Percentiles rank a stretch among this genome's conserved stretches.
Evolutionary conservation across 495 filamentous ascomycete genomes (phyloP).

Genomic region (Xylaria intraflava): DNA sequence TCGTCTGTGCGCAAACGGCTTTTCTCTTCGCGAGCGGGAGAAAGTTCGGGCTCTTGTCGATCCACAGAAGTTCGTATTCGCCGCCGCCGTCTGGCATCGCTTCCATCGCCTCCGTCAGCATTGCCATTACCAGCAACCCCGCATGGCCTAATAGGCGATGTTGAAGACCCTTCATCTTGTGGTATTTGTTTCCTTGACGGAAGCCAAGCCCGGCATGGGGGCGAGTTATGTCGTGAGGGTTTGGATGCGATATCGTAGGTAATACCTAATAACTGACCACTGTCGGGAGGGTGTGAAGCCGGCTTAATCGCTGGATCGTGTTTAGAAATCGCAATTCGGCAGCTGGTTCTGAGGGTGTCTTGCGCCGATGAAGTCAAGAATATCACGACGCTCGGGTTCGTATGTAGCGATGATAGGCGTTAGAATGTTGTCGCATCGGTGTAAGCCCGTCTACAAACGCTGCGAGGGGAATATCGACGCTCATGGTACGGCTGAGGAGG

Average conservation of each 20-base stretch:
- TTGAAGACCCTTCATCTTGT: conserved; percentile 28
- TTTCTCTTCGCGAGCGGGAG: conserved; percentile 22
- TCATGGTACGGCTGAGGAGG: neutral
- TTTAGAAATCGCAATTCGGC: neutral
- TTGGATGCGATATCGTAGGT: no score
- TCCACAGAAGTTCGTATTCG: conserved; percentile 22
- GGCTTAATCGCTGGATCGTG: no score
- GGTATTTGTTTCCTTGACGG: neutral
- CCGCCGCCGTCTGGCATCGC: conserved; percentile 9
- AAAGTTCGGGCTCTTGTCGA: conserved; percentile 28
- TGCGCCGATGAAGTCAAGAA: neutral
- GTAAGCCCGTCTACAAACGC: neutral
- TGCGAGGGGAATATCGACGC: neutral
- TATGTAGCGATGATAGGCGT: neutral
- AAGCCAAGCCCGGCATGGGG: neutral
- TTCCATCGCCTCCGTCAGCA: conserved; percentile 13
- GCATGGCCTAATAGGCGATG: conserved; percentile 22
- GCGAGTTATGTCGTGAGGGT: neutral
- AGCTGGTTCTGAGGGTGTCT: neutral
- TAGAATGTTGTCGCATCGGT: neutral
- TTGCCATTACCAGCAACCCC: conserved; percentile 19
- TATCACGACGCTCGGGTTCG: neutral
- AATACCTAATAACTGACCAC: no score
- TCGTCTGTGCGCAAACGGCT: conserved; percentile 10
- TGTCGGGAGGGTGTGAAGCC: no score